Conservation (phyloP, 78 protist genomes). For the Dictyostelium citrinum region DNA sequence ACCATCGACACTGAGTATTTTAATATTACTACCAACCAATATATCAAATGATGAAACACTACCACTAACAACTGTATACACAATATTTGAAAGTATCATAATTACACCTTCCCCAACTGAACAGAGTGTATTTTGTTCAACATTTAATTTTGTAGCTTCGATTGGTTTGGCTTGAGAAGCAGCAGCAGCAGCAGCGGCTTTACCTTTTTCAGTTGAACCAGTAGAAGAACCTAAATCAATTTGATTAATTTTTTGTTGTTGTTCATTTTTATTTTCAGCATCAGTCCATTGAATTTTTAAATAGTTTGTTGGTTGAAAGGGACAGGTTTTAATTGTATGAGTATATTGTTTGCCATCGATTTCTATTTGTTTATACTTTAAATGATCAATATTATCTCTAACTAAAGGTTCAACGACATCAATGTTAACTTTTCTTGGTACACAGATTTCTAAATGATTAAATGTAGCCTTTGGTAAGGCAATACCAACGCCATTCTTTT, state of each 20-base stretch:
- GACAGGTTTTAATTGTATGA: neutral
- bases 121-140: constrained; percentile 48
- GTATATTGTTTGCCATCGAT: neutral
- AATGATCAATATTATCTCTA: neutral
- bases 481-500: constrained; percentile 75
- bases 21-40: neutral
- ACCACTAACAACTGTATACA: constrained; percentile 28
- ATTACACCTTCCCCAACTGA: constrained; percentile 72
- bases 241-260: neutral
- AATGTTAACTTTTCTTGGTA: constrained; percentile 24
- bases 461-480: constrained; percentile 47
- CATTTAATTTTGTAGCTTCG: constrained; percentile 41
- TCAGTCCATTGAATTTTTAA: constrained; percentile 69
- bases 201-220: neutral
- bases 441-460: constrained; percentile 12
- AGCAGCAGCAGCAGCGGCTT: neutral
- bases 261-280: neutral
- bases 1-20: constrained; percentile 43
- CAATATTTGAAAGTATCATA: neutral
- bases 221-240: constrained; percentile 2
- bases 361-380: neutral
- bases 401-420: neutral
- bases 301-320: constrained; percentile 39
- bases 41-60: constrained; percentile 53
- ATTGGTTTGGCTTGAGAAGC: neutral